Percentiles rank a stretch among this genome's conserved stretches.
These are phyloP conservation scores for Wickerhamomyces pijperi DNA, from an alignment of 805 yeast species.

Conservation along the genomic window DNA sequence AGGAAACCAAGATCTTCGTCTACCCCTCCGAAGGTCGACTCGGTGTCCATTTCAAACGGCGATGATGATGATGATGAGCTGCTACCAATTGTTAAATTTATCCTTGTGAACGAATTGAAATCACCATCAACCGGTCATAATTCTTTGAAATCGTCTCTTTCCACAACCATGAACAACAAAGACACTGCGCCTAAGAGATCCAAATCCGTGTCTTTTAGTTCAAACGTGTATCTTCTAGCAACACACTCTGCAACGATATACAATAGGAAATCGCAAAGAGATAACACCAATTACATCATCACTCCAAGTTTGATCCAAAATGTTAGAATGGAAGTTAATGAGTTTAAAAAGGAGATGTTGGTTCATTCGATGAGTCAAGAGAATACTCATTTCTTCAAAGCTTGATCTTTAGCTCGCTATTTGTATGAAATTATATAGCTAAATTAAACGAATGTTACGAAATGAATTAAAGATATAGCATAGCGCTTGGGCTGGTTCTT, in stretches of 20 bases:
- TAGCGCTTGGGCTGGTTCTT: too few species aligned
- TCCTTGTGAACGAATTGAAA: slow-evolving; percentile 8
- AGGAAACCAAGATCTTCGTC: slow-evolving; percentile 22
- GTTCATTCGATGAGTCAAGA: slow-evolving; percentile 51
- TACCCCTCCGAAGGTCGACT: slow-evolving; percentile 12
- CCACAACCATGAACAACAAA: not conserved
- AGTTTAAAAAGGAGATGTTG: slow-evolving; percentile 56
- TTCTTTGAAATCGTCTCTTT: not conserved
- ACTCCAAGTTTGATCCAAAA: slow-evolving; percentile 39
- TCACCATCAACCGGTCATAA: slow-evolving; percentile 1
- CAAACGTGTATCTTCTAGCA: slow-evolving; percentile 32
- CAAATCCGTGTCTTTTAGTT: not conserved
- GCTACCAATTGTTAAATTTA: slow-evolving; percentile 8
- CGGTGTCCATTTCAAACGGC: too few species aligned
- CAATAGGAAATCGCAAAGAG: slow-evolving; percentile 40
- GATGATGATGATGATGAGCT: not conserved
- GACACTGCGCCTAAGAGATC: not conserved
- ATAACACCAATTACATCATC: slow-evolving; percentile 23
- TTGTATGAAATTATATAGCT: too few species aligned
- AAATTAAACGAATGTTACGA: too few species aligned
- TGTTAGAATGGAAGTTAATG: slow-evolving; percentile 55
- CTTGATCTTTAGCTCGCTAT: too few species aligned
- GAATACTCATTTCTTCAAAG: slow-evolving; percentile 57
- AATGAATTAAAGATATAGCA: too few species aligned
- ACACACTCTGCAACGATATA: slow-evolving; percentile 42